Conservation (phyloP, 192 early-diverging fungal species). For the Oehlia diaphana region DNA sequence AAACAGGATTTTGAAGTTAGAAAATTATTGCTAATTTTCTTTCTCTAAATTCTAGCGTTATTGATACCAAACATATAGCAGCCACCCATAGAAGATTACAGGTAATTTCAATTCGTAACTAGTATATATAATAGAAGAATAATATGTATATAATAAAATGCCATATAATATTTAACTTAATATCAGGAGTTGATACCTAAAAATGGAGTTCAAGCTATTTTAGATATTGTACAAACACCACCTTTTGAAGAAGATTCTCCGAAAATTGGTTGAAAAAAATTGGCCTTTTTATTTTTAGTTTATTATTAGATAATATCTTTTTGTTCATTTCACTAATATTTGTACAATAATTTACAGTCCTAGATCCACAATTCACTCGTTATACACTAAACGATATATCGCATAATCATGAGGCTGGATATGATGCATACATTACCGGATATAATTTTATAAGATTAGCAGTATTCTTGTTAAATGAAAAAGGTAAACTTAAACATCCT, state of each 20-base stretch:
- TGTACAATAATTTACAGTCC: slow-evolving; percentile 33
- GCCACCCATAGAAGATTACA: slow-evolving; percentile 42
- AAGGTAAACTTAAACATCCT: slow-evolving; percentile 9
- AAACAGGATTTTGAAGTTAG: not conserved
- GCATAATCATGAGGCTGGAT: slow-evolving; percentile 88
- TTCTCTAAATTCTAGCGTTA: slow-evolving; percentile 48
- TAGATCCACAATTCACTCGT: slow-evolving; percentile 52
- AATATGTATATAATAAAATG: not conserved
- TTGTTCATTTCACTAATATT: not conserved
- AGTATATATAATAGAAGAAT: not conserved
- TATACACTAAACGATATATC: slow-evolving; percentile 39
- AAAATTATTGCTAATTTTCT: not conserved
- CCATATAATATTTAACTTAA: not conserved
- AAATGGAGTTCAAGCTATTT: slow-evolving; percentile 48
- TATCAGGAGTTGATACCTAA: slow-evolving; percentile 33
- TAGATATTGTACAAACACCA: slow-evolving; percentile 34
- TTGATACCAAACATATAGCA: slow-evolving; percentile 80
- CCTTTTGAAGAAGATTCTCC: slow-evolving; percentile 49
- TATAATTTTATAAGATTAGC: slow-evolving; percentile 71
- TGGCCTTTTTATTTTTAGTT: not conserved
- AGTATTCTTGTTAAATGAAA: slow-evolving; percentile 46
- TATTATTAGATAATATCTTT: not conserved
- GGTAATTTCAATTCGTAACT: slow-evolving; percentile 31
- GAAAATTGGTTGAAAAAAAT: slow-evolving; percentile 49
- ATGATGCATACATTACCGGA: slow-evolving; percentile 90